Percentiles rank a stretch among this genome's conserved stretches.
phyloP scores from a whole-genome alignment of 2,329 filamentous ascomycete genomes.

The Penicillium sp. region DNA sequence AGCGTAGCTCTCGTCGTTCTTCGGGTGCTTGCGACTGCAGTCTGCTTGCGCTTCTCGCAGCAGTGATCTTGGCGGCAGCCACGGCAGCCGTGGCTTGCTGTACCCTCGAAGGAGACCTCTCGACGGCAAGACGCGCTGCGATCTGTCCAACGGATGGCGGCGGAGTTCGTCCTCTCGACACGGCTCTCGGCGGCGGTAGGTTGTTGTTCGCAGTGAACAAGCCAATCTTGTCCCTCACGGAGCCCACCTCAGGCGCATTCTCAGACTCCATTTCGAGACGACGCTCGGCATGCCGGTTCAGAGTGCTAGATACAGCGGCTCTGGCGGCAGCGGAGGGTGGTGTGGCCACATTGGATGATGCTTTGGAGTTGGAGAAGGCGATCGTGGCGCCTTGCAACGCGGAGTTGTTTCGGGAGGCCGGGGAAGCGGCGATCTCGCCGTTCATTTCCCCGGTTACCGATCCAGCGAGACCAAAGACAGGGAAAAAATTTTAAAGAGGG shows the following conservation, averaged over 20 bases:
- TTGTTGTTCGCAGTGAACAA: slow-evolving; percentile 37
- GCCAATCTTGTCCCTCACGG: slow-evolving; percentile 49
- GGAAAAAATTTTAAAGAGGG: neutral
- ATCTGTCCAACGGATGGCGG: slow-evolving; percentile 37
- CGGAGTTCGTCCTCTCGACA: slow-evolving; percentile 22
- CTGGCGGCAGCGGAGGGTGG: slow-evolving; percentile 28
- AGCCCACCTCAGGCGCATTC: slow-evolving; percentile 39
- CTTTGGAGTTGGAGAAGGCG: slow-evolving; percentile 41
- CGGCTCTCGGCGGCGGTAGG: slow-evolving; percentile 21
- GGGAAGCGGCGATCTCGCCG: slow-evolving; percentile 38
- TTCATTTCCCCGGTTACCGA: slow-evolving; percentile 29
- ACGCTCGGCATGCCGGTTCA: slow-evolving; percentile 25
- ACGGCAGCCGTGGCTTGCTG: slow-evolving; percentile 19
- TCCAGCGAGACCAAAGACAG: neutral
- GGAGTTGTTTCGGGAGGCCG: slow-evolving; percentile 34
- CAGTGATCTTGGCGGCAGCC: slow-evolving; percentile 25
- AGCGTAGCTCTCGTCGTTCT: slow-evolving; percentile 30
- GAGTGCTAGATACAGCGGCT: slow-evolving; percentile 29
- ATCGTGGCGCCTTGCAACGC: slow-evolving; percentile 47
- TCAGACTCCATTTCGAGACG: slow-evolving; percentile 31
- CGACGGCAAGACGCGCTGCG: slow-evolving; percentile 44
- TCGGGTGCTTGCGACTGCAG: slow-evolving; percentile 22
- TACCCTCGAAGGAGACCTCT: slow-evolving; percentile 34
- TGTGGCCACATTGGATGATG: slow-evolving; percentile 24
- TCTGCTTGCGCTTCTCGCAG: slow-evolving; percentile 29